Base-by-base conservation (phyloP, 441 rosid species). In the Raphanus hybrid region DNA sequence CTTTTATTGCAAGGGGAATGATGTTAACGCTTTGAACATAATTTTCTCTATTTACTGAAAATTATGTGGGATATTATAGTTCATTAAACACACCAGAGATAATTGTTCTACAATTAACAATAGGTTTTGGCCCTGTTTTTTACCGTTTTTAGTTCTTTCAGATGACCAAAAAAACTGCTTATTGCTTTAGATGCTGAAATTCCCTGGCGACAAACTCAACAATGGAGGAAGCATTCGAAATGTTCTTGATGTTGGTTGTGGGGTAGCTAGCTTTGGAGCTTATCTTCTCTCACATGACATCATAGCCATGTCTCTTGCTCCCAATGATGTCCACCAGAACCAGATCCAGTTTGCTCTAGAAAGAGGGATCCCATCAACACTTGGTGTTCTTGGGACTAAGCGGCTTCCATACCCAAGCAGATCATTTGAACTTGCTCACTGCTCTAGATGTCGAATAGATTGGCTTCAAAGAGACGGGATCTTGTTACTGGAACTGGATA, bases 401-500 rank as follows among this genome's bases (percentile, higher is more conserved):
- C 87, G 97, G 63, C 97, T 92, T 84, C 98, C 99, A 16, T 94
- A 90, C 84, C 99, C 99, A 12, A 92, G 99, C 72, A 88, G 97
- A 82, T 91, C 98, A 10, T 94, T 94, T 85, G 99, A 94, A 77
- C 82, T 94, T 74, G 98, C 93, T 82, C 99, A 94, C 80, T 94
- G 99, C 80, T 94, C 99, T 26, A 82, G 98, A 72, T 94, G 99
- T 81, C 85, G 99, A 61, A 94, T 94, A 73, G 99, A 94, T 82
- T 94, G 99, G 99, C 97, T 91, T 74, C 97, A 92, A 74, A 89
- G 98, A 85, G 96, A 92, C 80, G 99, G 99, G 73, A 85, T 94
- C 70, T 93, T 94, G 81, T 77, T 94, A 52, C 72, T 94, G 69
- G 99, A 94, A 80, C 97, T 94, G 29, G 99, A 94, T 81, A 86